A percentile compares a stretch with the other conserved stretches of the same genome.
phyloP scores from a whole-genome alignment of 805 yeast species.

The Monosporozyma servazzii region DNA sequence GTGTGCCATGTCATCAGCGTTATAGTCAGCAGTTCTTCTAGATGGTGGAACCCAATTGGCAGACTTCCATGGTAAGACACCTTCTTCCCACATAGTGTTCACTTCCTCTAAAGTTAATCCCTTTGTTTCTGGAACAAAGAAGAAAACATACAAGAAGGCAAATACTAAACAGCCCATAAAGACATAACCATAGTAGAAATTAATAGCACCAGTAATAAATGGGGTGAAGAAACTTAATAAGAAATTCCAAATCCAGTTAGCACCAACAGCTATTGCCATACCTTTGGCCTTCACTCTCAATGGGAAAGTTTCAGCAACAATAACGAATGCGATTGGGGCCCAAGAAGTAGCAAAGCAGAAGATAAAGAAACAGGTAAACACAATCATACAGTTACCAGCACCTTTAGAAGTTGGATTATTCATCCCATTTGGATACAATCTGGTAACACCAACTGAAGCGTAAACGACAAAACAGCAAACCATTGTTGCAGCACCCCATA shows the following conservation, averaged over 20 bases:
- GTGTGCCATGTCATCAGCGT: slow-evolving; percentile 18
- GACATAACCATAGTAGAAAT: slow-evolving; percentile 61
- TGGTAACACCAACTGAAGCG: slow-evolving; percentile 54
- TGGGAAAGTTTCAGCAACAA: slow-evolving; percentile 63
- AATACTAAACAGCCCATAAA: slow-evolving; percentile 47
- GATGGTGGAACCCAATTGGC: slow-evolving; percentile 41
- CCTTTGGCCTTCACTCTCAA: slow-evolving; percentile 55
- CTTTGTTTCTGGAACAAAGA: slow-evolving; percentile 65
- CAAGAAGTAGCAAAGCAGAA: slow-evolving; percentile 69
- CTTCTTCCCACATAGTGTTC: slow-evolving; percentile 46
- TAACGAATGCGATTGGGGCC: slow-evolving; percentile 64
- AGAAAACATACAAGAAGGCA: slow-evolving; percentile 53
- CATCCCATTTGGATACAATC: slow-evolving; percentile 34
- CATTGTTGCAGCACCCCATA: slow-evolving; percentile 44
- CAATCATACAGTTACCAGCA: slow-evolving; percentile 64
- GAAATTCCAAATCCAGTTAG: slow-evolving; percentile 63
- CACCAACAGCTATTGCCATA: slow-evolving; percentile 50
- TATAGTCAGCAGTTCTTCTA: slow-evolving; percentile 22
- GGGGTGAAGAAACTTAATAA: slow-evolving; percentile 65
- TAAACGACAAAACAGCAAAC: slow-evolving; percentile 38
- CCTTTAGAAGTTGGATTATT: slow-evolving; percentile 37
- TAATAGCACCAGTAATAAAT: slow-evolving; percentile 51
- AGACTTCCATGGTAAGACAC: slow-evolving; percentile 38
- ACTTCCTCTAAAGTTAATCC: slow-evolving; percentile 76
- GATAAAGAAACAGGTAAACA: slow-evolving; percentile 59